Base-by-base conservation (phyloP, 805 yeast species). In the Candida silvicultrix region DNA sequence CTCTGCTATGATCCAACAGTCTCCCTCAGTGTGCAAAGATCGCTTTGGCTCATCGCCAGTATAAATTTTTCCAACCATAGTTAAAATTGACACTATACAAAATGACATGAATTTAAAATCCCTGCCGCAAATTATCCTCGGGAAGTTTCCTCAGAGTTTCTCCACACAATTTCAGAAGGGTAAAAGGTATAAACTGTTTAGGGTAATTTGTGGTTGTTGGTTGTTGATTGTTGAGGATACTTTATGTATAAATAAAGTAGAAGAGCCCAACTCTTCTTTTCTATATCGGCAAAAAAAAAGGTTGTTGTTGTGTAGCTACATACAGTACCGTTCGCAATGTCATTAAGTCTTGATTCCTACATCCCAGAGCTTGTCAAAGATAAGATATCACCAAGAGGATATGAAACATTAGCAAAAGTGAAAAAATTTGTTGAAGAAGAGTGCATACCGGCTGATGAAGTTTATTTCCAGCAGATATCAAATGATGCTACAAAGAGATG, bases 341-440 rank as follows among this genome's bases (percentile, higher is more conserved):
- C 38, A 8, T 32, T 52, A 23, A 51, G 55, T n/a, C 47, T 57
- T 4, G 58, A 56, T 43, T 41, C 45, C 22, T 59, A 56, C 47
- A 63, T 68, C 37, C 73, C 73, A 4, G 63, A 62, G n/a, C 49
- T 66, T 9, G 69, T 67, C 36, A 58, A 54, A 43, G 62, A 59
- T 44, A 56, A 61, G 45, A 52, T 71, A 44, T 60, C 69, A 11
- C 59, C 60, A 19, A 55, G 64, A 28, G 74, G 65, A 8, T 57
- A 56, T 31, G 66, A 62, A 19, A 61, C 69, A 11, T 55, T 69
- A 9, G 46, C 47, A 18, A 56, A 59, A 46, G 68, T 72, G 25
- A 73, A 74, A 52, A 67, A 68, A 44, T 80, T 80, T 57, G 81
- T 81, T 18, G 76, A 77, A 36, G 68, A 71, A 32, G 81, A 77